Base-by-base conservation (phyloP, 164 flowering plant species). In the Kalanchoe fedtschenkoi region DNA sequence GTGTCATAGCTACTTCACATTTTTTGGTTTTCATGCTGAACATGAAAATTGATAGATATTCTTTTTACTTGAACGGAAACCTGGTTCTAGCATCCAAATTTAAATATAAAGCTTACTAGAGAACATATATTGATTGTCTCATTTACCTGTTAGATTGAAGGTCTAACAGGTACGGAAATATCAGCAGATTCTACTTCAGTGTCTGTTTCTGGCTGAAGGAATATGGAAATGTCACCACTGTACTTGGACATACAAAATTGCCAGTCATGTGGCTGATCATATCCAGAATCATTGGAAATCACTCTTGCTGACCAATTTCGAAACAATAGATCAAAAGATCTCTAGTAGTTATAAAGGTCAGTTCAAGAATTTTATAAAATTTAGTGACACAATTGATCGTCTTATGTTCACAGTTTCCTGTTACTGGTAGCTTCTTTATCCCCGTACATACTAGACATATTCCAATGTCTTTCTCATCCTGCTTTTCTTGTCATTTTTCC, bases 171-270 rank as follows among this genome's bases (percentile, higher is more conserved):
- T n/a, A n/a, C n/a, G n/a, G n/a, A n/a, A n/a, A n/a, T n/a, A n/a
- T n/a, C n/a, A n/a, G n/a, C n/a, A n/a, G n/a, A n/a, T n/a, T n/a
- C n/a, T n/a, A n/a, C n/a, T n/a, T n/a, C n/a, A n/a, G n/a, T 47
- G 28, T 47, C 54, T 22, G 54, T 51, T 51, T 51, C 30, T 51
- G 56, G 56, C 56, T 51, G 56, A 51, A 51, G 56, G 30, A 51
- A 51, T 26, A 10, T 51, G 56, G 56, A 51, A 51, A 51, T 51
- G 56, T 32, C 56, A 51, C 56, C 56, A 51, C 33, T 51, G 56
- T 51, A 51, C 15, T 26, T 51, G 56, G 56, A 51, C 32, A 17
- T 51, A 51, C 56, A 26, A 51, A 51, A 26, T 51, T 13, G 32
- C 56, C 24, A 24, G 32, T 51, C 56, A 26, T 11, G 32, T 51